Base-by-base conservation (phyloP, 1,284 basidiomycete species). In the Pseudozyma tsukubaensis region DNA sequence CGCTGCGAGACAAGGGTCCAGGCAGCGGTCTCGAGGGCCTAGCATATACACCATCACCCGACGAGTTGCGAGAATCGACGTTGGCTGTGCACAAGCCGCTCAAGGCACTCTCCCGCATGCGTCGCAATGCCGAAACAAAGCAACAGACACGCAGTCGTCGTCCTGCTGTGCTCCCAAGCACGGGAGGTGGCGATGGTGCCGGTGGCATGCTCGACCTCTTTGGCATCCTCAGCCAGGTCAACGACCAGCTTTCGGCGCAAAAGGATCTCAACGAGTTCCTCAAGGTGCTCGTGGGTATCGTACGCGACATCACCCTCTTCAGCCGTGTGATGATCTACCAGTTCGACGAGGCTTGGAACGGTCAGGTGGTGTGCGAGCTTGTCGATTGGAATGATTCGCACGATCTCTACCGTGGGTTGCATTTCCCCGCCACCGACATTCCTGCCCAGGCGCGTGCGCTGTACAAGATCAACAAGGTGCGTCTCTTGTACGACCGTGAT, bases 311-410 rank as follows among this genome's bases (percentile, higher is more conserved):
- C 63, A 77, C 78, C 8, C 52, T 61, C 43, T 81, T 81, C 62
- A 76, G 77, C 34, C 89, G 93, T 10, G 92, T 94, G n/a, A 86
- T 95, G 84, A 88, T 94, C n/a, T 94, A 94, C 82, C 92, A 93
- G 85, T 92, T 92, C 78, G 91, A 92, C 82, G 90, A 91, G 75
- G 71, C 83, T 18, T 88, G 85, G 84, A 88, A 89, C 70, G 88
- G 88, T 14, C 89, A 92, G 81, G 92, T 93, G 47, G 91, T 94
- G 0, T 89, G 92, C 12, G 93, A 94, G 85, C 86, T 94, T 13
- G 90, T 94, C 19, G 92, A 94, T 81, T 93, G 91, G 91, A 89
- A 87, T 59, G 88, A 90, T 81, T 92, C 92, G 8, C 90, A 90
- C 74, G 92, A 94, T 83, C 85, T 94, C 42, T 94, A 90, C 84